Evolutionary conservation across 1,284 basidiomycete genomes (phyloP), one percentile per base, ranked within the genome.

Genomic region (Trichosporon sp.): DNA sequence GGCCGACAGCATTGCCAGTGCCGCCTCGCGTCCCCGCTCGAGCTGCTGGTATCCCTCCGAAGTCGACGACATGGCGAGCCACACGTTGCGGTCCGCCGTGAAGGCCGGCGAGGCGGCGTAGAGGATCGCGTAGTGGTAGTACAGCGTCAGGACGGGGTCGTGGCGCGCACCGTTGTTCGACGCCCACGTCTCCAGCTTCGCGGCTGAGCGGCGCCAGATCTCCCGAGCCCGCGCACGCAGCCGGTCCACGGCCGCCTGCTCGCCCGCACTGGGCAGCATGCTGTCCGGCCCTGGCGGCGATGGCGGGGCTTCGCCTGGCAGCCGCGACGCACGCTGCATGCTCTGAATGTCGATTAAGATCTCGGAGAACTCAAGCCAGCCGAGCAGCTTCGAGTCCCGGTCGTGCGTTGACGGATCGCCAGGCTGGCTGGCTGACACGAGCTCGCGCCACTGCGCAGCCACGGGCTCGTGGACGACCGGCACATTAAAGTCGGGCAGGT

Each of bases 291-390:
- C 64, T 2, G 14, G 23, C 2, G 59, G 44, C 27, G 65, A 59
- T 23, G 23, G 61, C 31, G 58, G 36, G 2, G 23, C 19, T 2
- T 46, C 59, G 46, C 36, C 64, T 14, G 21, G 66, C 54, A 34
- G 37, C 11, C 46, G 63, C 21, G 21, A 8, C 0, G 58, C 57
- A 9, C 63, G 58, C 46, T 65, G 61, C 21, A 60, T 25, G n/a
- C 27, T 56, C 57, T 61, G 23, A 19, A 71, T 75, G 27, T 80
- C 75, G 7, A 72, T 69, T 0, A 80, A 69, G 14, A 72, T 70
- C 65, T 80, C 79, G 19, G 77, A 71, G 60, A 75, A 77, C 66
- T 80, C 78, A 19, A 79, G 64, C 79, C 79, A 80, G 4, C 76
- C 74, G n/a, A 80, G 71, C 8, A 80, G 64, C 66, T 77, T 79